Evolutionary conservation across 2,329 filamentous ascomycete species (phyloP).

Genomic region (Colletotrichum sansevieriae): DNA sequence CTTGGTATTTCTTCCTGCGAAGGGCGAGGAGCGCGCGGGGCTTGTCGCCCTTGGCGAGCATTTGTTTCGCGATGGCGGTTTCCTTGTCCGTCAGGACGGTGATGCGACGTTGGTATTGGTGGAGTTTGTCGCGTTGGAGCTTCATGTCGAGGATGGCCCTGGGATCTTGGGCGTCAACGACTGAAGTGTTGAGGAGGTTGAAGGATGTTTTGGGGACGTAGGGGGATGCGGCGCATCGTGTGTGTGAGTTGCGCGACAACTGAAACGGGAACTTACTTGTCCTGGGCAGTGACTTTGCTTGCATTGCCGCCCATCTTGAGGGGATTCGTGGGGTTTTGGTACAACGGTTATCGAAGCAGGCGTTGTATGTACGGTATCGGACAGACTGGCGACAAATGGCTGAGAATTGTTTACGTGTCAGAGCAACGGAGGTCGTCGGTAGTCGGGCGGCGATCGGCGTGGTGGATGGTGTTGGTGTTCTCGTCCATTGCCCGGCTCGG

Average conservation of each 20-base stretch:
- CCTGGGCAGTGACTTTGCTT: constrained; percentile 77
- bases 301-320: constrained; percentile 65
- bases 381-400: neutral
- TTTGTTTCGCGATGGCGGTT: constrained; percentile 86
- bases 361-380: neutral
- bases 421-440: constrained; percentile 25
- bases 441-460: constrained; percentile 25
- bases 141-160: constrained; percentile 99
- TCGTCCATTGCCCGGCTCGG: constrained; percentile 34
- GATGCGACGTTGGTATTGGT: constrained; percentile 95
- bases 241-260: constrained; percentile 11
- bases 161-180: constrained; percentile 28
- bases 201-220: constrained; percentile 14
- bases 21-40: constrained; percentile 86
- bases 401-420: neutral
- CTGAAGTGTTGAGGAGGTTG: constrained; percentile 27
- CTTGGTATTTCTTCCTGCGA: constrained; percentile 96
- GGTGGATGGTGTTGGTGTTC: constrained; percentile 19
- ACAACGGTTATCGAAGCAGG: neutral
- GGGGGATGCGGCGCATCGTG: constrained; percentile 33
- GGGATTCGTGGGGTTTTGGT: neutral
- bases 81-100: constrained; percentile 87
- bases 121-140: constrained; percentile 95
- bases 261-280: constrained; percentile 73
- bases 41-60: constrained; percentile 85